Base-by-base conservation (phyloP, 352 stramenopile species). In the Phytophthora niederhauseri region DNA sequence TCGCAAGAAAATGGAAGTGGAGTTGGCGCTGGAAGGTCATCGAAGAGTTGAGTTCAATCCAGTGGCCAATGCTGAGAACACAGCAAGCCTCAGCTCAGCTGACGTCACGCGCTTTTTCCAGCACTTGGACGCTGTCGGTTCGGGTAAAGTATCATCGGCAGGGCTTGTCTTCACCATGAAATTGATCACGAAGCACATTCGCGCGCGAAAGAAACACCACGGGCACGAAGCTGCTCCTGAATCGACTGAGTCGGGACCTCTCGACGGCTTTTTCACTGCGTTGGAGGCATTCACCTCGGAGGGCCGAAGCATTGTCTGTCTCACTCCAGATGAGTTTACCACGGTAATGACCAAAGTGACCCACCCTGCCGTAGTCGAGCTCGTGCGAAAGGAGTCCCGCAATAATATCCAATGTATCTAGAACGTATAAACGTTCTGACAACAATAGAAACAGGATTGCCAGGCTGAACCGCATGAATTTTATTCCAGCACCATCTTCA, bases 321-420 rank as follows among this genome's bases (percentile, higher is more conserved):
- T 76, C 15, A 45, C 57, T 5, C 41, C 67, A 6, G 76, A 76
- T 17, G 75, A 89, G 49, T 81, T 85, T 45, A 36, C 50, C 4
- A 20, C 19, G 1, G 70, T 91, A 15, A 74, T 91, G 68, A 41
- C 66, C 28, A 73, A 67, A 38, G 64, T 87, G 41, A 72, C 45
- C 0, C 73, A 89, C 34, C 64, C 70, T 2, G 49, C 57, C 1
- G 64, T 90, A 28, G 62, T 84, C 22, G 71, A 84, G 11, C 57
- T 91, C 6, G 68, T 87, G 14, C 78, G 79, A n/a, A 87, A 88
- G 67, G 71, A 83, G 38, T 72, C 63, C 0, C 77, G 61, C 17
- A 81, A 87, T 59, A 66, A 87, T 12, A 78, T 92, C 45, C 77
- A 90, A 56, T 88, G 78, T 69, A 83, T 92, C 53, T 89, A 77